Evolutionary conservation across 2,329 filamentous ascomycete species (phyloP).

Genomic region (Colletotrichum navitas): DNA sequence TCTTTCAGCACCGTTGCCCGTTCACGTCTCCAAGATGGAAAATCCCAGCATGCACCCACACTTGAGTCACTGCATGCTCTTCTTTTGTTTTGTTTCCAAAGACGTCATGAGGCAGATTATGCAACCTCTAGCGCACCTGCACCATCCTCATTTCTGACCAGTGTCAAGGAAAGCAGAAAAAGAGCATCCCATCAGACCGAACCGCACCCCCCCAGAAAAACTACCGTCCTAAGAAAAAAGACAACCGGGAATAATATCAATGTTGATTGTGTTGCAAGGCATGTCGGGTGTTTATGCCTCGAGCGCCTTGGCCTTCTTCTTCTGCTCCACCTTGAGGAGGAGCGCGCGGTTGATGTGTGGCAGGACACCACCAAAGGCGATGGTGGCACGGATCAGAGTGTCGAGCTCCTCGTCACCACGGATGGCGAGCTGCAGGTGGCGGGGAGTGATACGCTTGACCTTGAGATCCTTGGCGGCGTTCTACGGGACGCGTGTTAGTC

Average conservation of each 20-base stretch:
- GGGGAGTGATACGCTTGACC: slow-evolving; percentile 99
- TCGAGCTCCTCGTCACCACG: slow-evolving; percentile 98
- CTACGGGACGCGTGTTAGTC: slow-evolving; percentile 53
- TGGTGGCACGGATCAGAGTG: slow-evolving; percentile 96
- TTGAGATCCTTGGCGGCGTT: slow-evolving; percentile 99
- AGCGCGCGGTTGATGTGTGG: slow-evolving; percentile 99
- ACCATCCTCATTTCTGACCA: slow-evolving; percentile 33
- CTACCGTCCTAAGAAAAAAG: slow-evolving; percentile 34
- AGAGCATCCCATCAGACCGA: slow-evolving; percentile 34
- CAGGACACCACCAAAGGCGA: slow-evolving; percentile 97
- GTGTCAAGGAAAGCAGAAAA: slow-evolving; percentile 27
- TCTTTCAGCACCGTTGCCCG: slow-evolving; percentile 20
- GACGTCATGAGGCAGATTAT: slow-evolving; percentile 12
- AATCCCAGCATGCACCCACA: slow-evolving; percentile 22
- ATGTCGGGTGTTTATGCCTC: slow-evolving; percentile 37
- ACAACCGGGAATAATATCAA: slow-evolving; percentile 37
- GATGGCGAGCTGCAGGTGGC: slow-evolving; percentile 97
- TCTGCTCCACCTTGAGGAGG: slow-evolving; percentile 95
- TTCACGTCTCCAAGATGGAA: slow-evolving; percentile 16
- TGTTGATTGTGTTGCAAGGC: slow-evolving; percentile 16
- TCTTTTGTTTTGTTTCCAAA: slow-evolving; percentile 23
- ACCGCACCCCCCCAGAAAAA: slow-evolving; percentile 18
- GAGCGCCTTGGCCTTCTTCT: slow-evolving; percentile 81
- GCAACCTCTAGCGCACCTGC: slow-evolving; percentile 29
- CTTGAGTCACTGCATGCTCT: slow-evolving; percentile 15